Base-by-base conservation (phyloP, 495 filamentous ascomycete species). In the Aspergillus baeticus region DNA sequence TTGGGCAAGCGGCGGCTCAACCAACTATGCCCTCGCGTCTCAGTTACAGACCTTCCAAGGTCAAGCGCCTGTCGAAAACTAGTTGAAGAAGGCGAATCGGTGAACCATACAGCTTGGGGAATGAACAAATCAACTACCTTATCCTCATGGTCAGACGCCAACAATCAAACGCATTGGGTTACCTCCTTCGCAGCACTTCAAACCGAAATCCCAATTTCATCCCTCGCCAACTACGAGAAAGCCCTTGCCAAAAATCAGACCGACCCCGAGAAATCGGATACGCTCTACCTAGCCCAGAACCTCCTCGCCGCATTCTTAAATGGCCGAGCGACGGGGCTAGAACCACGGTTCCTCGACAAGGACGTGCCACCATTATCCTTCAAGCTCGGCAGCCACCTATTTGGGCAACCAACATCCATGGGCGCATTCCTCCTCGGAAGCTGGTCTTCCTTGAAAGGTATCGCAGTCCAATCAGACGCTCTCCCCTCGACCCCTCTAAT, bases 31-130 rank as follows among this genome's bases (percentile, higher is more conserved):
- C 53, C 41, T 10, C 15, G 42, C 7, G 33, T 55, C 41, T 13
- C 53, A 17, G 17, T 55, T 6, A 47, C 53, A 3, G 33, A 55
- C 5, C 43, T 55, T 11, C 53, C 53, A 34, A 38, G 46, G 33
- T 39, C 53, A 36, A 61, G 58, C 45, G 58, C 53, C 36, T 61
- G 59, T 44, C 59, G 59, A 20, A 51, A 49, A 31, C 47, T 61
- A 11, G 8, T 61, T 17, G 48, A 57, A 10, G 48, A 5, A 11
- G 17, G 39, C 14, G 59, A 57, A 37, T 3, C n/a, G 4, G 26
- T 26, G 3, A 20, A 37, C 3, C 53, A 17, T 29, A 39, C 26
- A n/a, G 41, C 59, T 48, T 57, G 54, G 59, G 54, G 59, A 21
- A 38, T 38, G 6, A 34, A 48, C 0, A 47, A 41, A 1, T 53